phyloP scores from a whole-genome alignment of 1,139 yeast genomes.

The Suhomyces choctaworum region DNA sequence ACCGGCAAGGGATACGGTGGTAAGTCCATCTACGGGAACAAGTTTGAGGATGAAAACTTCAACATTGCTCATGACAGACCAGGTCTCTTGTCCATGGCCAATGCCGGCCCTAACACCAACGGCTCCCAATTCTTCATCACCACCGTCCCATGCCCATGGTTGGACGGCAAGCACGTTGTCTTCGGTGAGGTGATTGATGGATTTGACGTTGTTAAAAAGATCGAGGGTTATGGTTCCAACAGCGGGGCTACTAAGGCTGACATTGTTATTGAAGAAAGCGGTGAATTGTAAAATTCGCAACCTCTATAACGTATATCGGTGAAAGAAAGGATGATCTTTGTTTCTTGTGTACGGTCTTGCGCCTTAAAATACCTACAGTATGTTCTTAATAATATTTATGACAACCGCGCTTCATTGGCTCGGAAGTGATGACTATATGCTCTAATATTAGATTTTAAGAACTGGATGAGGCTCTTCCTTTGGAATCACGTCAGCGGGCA shows the following conservation, averaged over 20 bases:
- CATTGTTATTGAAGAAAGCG: slow-evolving; percentile 42
- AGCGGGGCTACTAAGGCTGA: slow-evolving; percentile 30
- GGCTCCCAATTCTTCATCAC: slow-evolving; percentile 46
- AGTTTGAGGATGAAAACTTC: slow-evolving; percentile 43
- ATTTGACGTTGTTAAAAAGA: slow-evolving; percentile 38
- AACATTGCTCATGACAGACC: slow-evolving; percentile 34
- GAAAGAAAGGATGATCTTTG: too few species aligned
- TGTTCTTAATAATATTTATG: not conserved
- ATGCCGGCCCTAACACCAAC: slow-evolving; percentile 46
- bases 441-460: slow-evolving; percentile 30
- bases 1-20: slow-evolving; percentile 46
- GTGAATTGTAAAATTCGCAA: slow-evolving; percentile 26
- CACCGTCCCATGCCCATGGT: slow-evolving; percentile 46
- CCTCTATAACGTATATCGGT: too few species aligned
- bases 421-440: slow-evolving; percentile 10
- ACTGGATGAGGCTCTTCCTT: slow-evolving; percentile 37
- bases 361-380: too few species aligned
- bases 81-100: slow-evolving; percentile 45
- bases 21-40: slow-evolving; percentile 39
- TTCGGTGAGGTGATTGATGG: slow-evolving; percentile 47
- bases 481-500: slow-evolving; percentile 42
- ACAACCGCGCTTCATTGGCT: not conserved
- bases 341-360: too few species aligned
- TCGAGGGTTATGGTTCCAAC: slow-evolving; percentile 36
- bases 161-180: slow-evolving; percentile 44